Evolutionary conservation across 176 grass and related monocot genomes (phyloP).

Genomic region (Alopecurus myosuroides): DNA sequence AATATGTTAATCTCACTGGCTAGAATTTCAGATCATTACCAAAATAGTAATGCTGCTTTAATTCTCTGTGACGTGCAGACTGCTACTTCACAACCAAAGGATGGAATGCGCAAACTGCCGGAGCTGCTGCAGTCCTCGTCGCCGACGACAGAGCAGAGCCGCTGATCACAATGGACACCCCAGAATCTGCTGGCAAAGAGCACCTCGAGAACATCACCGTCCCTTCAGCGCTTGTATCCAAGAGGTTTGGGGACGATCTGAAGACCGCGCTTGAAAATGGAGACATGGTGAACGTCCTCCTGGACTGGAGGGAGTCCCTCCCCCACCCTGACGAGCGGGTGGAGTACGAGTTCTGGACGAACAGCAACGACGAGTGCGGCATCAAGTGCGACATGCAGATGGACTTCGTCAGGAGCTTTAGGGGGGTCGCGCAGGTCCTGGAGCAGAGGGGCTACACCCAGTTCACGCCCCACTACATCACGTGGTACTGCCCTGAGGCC

Average conservation of each 20-base stretch:
- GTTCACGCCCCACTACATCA: slow-evolving; percentile 90
- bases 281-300: slow-evolving; percentile 72
- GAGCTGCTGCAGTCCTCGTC: slow-evolving; percentile 73
- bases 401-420: slow-evolving; percentile 66
- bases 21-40: neutral
- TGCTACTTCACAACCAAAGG: slow-evolving; percentile 94
- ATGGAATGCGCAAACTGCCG: slow-evolving; percentile 78
- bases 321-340: slow-evolving; percentile 84
- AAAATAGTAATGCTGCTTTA: neutral
- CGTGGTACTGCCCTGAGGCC: slow-evolving; percentile 84
- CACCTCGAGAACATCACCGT: slow-evolving; percentile 69
- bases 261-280: slow-evolving; percentile 53
- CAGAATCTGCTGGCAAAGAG: slow-evolving; percentile 50
- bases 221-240: slow-evolving; percentile 63
- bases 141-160: slow-evolving; percentile 60
- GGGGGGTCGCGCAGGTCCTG: slow-evolving; percentile 61
- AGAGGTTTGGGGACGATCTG: slow-evolving; percentile 65
- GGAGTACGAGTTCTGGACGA: slow-evolving; percentile 86
- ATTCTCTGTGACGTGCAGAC: slow-evolving; percentile 35
- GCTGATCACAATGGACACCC: slow-evolving; percentile 85
- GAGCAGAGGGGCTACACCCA: slow-evolving; percentile 78
- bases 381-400: slow-evolving; percentile 81
- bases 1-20: neutral
- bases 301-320: slow-evolving; percentile 82
- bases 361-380: slow-evolving; percentile 86